Base-by-base conservation (phyloP, 768 basidiomycete genomes). In the Podaxis sp. region DNA sequence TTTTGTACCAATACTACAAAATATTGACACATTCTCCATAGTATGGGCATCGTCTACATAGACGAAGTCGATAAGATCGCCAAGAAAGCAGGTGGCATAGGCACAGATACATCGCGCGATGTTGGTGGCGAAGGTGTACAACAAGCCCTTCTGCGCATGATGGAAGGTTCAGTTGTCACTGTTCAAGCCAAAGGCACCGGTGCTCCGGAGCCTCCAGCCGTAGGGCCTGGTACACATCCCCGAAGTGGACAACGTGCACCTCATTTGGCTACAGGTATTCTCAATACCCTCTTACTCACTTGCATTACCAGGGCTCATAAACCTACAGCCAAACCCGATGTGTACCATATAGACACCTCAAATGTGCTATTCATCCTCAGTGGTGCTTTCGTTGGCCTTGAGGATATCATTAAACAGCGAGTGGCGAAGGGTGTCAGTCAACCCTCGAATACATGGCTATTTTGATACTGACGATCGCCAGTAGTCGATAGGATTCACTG, bases 121-220 rank as follows among this genome's bases (percentile, higher is more conserved):
- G 95, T 99, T 1, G 90, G 93, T 24, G 96, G 96, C 10, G 95
- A 97, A 80, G 96, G 96, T 37, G 96, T 99, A 4, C 96, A 99
- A 70, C 95, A 98, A 74, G 88, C 93, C 20, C 81, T 97, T 17
- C 77, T 97, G 4, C 84, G 96, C 58, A 92, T 99, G 87, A 90
- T 99, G 83, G 96, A 99, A 79, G 96, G 96, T 13, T 88, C 93
- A 0, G 77, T 88, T 6, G 83, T 96, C 41, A 88, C 87, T n/a
- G 82, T 96, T 1, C 91, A 91, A 68, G 86, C 88, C 0, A 93
- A 90, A 72, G 86, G 84, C 17, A 73, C 80, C 20, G 76, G 78
- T 12, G 69, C 81, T 30, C 69, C 73, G 36, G 86, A 88, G 24
- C 71, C 81, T 13, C 80, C 82, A 37, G 75, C 78, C 49, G 67